Evolutionary conservation across 192 early-diverging fungal genomes (phyloP).

Genomic region (Coemansia sp.): DNA sequence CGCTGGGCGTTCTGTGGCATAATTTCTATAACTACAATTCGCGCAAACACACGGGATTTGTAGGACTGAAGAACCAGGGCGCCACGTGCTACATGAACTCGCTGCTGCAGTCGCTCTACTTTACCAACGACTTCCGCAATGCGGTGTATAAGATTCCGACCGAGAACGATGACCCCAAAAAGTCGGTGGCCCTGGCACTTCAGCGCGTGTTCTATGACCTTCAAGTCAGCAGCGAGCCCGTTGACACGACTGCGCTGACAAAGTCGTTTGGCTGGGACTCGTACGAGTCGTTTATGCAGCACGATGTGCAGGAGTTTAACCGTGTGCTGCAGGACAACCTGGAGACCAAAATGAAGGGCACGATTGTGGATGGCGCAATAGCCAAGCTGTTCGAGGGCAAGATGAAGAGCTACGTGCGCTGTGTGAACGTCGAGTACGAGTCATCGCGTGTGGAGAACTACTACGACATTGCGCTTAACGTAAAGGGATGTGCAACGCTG

Average conservation of each 20-base stretch:
- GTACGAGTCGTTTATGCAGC: constrained; percentile 92
- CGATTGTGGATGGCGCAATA: constrained; percentile 90
- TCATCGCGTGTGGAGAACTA: constrained; percentile 93
- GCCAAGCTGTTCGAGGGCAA: constrained; percentile 91
- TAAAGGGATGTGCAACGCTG: constrained; percentile 89
- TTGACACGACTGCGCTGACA: constrained; percentile 94
- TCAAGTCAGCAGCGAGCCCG: constrained; percentile 67
- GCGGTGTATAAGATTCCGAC: constrained; percentile 93
- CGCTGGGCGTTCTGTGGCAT: constrained; percentile 93
- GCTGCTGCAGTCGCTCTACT: constrained; percentile 92
- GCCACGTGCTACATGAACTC: constrained; percentile 99
- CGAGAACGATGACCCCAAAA: constrained; percentile 82
- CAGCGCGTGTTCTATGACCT: constrained; percentile 95
- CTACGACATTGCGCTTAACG: constrained; percentile 97
- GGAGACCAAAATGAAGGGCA: constrained; percentile 97
- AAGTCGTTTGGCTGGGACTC: constrained; percentile 99
- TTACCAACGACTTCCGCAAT: constrained; percentile 91
- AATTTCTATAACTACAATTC: constrained; percentile 94
- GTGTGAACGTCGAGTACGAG: constrained; percentile 93
- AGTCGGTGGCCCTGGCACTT: constrained; percentile 85
- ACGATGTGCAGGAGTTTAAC: constrained; percentile 99
- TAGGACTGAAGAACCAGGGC: constrained; percentile 96
- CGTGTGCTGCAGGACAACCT: constrained; percentile 96
- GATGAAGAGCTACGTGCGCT: constrained; percentile 97
- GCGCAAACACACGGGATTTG: constrained; percentile 84